These are phyloP conservation scores for Allium cepa DNA, from an alignment of 106 monocot species.

Conservation along the genomic window DNA sequence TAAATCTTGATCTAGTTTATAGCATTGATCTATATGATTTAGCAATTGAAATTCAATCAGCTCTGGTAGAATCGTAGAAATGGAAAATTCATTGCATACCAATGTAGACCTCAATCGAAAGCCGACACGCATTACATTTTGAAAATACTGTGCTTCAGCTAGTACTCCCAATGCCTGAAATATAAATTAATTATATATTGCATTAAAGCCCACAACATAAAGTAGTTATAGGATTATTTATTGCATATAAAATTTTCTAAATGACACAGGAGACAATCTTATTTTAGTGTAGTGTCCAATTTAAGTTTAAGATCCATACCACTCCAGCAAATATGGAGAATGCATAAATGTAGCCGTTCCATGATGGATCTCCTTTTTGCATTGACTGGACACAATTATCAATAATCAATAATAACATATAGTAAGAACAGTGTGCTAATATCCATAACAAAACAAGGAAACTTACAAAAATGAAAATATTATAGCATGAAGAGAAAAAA, in stretches of 20 bases:
- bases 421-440: background rate
- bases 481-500: background rate
- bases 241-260: background rate
- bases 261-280: background rate
- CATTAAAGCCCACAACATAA: background rate
- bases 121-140: conserved; percentile 98
- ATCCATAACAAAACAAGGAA: background rate
- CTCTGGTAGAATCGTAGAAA: background rate
- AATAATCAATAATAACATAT: conserved; percentile 4
- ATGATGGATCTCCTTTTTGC: conserved; percentile 91
- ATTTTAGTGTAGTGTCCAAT: conserved; percentile 9
- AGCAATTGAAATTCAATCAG: no score
- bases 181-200: background rate
- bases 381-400: conserved; percentile 59
- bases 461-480: background rate
- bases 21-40: no score
- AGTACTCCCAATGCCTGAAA: conserved; percentile 74
- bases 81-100: conserved; percentile 36
- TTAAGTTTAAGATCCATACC: conserved; percentile 37
- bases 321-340: conserved; percentile 95
- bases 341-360: conserved; percentile 91
- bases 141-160: conserved; percentile 96
- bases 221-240: background rate
- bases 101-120: conserved; percentile 87
- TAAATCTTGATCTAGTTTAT: no score